These are phyloP conservation scores for Talaromyces sp. DNA, from an alignment of 2,329 filamentous ascomycete genomes.

Conservation along the genomic window DNA sequence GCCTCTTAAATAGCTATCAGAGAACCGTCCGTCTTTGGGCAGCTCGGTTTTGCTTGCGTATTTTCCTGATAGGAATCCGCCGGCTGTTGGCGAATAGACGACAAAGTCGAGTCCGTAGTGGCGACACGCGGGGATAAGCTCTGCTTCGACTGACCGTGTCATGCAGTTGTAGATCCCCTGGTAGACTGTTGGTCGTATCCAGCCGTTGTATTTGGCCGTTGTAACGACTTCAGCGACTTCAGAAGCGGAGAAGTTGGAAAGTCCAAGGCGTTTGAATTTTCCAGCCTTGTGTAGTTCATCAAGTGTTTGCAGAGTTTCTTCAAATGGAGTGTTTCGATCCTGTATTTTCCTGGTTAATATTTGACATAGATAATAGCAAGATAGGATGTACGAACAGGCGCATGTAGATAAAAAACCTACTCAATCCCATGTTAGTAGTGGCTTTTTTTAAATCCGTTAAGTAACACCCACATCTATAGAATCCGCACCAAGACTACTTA, in stretches of 20 bases:
- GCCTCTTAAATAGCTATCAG: conserved; percentile 35
- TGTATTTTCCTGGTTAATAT: not conserved
- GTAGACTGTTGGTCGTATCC: conserved; percentile 27
- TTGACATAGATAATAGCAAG: not conserved
- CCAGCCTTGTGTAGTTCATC: conserved; percentile 30
- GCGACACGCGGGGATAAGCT: not conserved
- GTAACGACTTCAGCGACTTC: conserved; percentile 26
- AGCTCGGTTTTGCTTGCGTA: conserved; percentile 7
- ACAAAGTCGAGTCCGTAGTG: not conserved
- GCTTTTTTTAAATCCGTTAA: not conserved
- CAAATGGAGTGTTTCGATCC: not conserved
- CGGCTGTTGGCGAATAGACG: not conserved
- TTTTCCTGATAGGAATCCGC: not conserved
- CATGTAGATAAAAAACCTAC: not conserved
- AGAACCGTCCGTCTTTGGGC: conserved; percentile 33
- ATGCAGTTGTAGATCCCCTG: conserved; percentile 27
- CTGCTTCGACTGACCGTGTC: not conserved
- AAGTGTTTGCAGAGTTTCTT: conserved; percentile 16
- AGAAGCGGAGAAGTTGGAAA: conserved; percentile 27
- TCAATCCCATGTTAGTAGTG: not conserved
- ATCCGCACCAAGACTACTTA: not conserved
- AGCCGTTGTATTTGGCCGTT: conserved; percentile 22
- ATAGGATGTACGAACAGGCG: not conserved
- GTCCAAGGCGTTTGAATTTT: conserved; percentile 26
- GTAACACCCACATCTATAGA: not conserved